Base-by-base conservation (phyloP, 1,284 basidiomycete species). In the Kalmanozyma brasiliensis region DNA sequence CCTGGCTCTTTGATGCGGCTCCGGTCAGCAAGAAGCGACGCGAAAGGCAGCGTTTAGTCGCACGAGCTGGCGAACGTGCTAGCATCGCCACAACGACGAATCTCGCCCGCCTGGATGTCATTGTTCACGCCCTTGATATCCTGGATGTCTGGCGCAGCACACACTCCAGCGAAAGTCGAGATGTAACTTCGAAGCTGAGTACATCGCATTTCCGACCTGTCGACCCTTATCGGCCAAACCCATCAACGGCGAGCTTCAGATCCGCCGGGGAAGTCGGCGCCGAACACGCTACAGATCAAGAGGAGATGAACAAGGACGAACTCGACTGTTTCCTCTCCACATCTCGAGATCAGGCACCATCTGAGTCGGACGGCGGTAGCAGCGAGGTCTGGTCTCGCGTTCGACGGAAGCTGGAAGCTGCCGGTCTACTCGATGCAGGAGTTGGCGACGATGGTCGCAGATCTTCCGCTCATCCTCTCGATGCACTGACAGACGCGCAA, bases 401-500 rank as follows among this genome's bases (percentile, higher is more conserved):
- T 16, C 22, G 17, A 19, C 24, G 22, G 17, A 45, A 35, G 13
- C 52, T 58, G 9, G 29, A 41, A 49, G 45, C 44, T 30, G 48
- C 41, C 7, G 46, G 34, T 11, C 35, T 40, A 8, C 29, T 46
- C 24, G 4, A 41, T 16, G 3, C 11, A 19, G 13, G 3, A 5
- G 26, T 19, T 36, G 51, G 23, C 6, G 19, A 32, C 16, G 9
- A 29, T 34, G 43, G 23, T 8, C n/a, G 26, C 4, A 17, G 14
- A 20, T 7, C 23, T 17, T 14, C n/a, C 1, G 19, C 22, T 9
- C 48, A 70, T 36, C 57, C 57, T 2, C 45, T 70, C 32, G 67
- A 70, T 16, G 38, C 49, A n/a, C 35, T 70, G 22, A 46, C 49
- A 9, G 49, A 61, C 30, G 52, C 64, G 8, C 61, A 64, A 36